Evolutionary conservation across 208 protist genomes (phyloP).

Genomic region (Entamoeba invadens): DNA sequence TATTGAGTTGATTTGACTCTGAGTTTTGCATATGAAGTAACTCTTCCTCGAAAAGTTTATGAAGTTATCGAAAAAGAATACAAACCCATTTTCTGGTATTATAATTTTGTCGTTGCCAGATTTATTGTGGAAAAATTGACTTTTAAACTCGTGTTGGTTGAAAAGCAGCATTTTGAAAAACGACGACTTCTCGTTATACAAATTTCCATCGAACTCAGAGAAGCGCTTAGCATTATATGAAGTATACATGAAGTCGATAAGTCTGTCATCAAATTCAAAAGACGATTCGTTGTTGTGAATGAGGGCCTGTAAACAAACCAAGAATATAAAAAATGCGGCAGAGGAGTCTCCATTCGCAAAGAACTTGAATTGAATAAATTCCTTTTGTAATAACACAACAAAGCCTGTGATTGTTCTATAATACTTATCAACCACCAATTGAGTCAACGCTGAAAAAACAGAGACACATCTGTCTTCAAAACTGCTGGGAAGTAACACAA

Average conservation of each 20-base stretch:
- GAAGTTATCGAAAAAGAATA: neutral
- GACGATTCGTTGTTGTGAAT: neutral
- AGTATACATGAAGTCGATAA: neutral
- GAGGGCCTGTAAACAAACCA: neutral
- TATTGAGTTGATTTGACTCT: neutral
- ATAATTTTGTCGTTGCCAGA: neutral
- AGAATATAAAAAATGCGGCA: neutral
- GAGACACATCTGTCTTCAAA: neutral
- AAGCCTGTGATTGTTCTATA: neutral
- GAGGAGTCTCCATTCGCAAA: neutral
- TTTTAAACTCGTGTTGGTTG: neutral
- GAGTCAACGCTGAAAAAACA: neutral
- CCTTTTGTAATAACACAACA: neutral
- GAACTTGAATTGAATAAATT: neutral
- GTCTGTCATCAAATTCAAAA: neutral
- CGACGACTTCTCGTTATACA: neutral
- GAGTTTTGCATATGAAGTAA: neutral
- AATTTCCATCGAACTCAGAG: neutral
- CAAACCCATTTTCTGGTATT: neutral
- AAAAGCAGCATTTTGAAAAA: neutral
- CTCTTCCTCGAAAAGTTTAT: neutral
- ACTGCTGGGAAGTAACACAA: neutral
- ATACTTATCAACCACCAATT: neutral
- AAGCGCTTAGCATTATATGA: neutral
- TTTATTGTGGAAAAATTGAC: neutral